Percentiles rank a stretch among this genome's conserved stretches.
Conservation (phyloP, 768 basidiomycete genomes). For the Suillus luteus region DNA sequence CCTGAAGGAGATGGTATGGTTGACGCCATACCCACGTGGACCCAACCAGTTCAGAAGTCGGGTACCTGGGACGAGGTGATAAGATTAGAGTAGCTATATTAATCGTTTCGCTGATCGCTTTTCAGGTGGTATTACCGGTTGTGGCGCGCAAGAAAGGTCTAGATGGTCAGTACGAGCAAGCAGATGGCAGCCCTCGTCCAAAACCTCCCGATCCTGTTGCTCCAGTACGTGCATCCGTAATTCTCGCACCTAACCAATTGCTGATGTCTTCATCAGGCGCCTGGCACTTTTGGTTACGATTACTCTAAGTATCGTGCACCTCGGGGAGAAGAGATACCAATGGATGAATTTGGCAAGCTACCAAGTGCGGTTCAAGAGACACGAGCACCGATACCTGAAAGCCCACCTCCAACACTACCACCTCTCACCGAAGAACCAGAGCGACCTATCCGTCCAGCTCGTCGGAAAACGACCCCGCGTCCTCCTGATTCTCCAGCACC, state of each 20-base stretch:
- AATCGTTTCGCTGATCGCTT: constrained; percentile 12
- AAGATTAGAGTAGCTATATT: constrained; percentile 33
- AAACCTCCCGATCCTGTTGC: constrained; percentile 37
- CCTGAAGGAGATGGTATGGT: constrained; percentile 58
- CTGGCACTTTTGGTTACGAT: constrained; percentile 83
- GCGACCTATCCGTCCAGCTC: constrained; percentile 30
- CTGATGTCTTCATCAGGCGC: constrained; percentile 49
- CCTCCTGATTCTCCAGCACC: constrained; percentile 58
- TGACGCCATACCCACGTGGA: constrained; percentile 83
- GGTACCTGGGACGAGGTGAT: constrained; percentile 83
- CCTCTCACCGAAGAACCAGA: constrained; percentile 31
- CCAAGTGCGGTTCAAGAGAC: constrained; percentile 25
- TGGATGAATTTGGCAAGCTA: constrained; percentile 66
- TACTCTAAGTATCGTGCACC: constrained; percentile 65
- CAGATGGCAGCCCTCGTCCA: constrained; percentile 66
- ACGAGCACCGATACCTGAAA: constrained; percentile 22
- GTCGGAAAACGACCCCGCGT: constrained; percentile 20
- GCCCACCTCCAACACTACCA: constrained; percentile 17
- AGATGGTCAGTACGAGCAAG: constrained; percentile 66
- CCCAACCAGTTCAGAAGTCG: constrained; percentile 63
- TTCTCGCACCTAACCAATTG: constrained; percentile 11
- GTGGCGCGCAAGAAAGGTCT: constrained; percentile 84
- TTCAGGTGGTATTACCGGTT: constrained; percentile 78
- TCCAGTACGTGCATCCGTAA: constrained; percentile 7
- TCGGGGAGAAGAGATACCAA: constrained; percentile 50